Percentiles rank a stretch among this genome's conserved stretches.
Conservation (phyloP, 2,329 filamentous ascomycete genomes). For the Aaosphaeria pasadenensis region DNA sequence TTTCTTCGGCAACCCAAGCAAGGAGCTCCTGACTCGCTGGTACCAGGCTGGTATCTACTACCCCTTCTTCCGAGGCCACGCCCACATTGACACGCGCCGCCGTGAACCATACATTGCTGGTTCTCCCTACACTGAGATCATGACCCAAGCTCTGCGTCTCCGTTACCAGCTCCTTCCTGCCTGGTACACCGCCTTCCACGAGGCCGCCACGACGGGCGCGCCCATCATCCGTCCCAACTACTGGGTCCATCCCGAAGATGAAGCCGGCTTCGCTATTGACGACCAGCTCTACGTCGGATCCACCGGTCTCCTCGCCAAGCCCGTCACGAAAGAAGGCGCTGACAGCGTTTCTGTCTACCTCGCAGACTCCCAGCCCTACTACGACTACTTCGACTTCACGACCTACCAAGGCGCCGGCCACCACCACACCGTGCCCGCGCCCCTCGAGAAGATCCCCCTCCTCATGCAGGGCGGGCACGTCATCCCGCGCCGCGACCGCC, state of each 20-base stretch:
- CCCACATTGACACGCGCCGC: constrained; percentile 92
- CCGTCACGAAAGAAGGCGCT: constrained; percentile 75
- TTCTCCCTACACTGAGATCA: constrained; percentile 81
- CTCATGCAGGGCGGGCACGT: constrained; percentile 93
- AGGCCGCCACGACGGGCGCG: constrained; percentile 76
- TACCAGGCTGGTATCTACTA: constrained; percentile 97
- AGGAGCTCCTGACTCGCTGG: constrained; percentile 89
- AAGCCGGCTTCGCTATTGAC: constrained; percentile 82
- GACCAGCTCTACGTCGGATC: constrained; percentile 90
- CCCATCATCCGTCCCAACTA: constrained; percentile 91
- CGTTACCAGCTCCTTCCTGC: constrained; percentile 86
- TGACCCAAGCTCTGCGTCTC: constrained; percentile 81
- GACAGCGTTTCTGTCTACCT: constrained; percentile 77
- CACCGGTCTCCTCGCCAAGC: constrained; percentile 89
- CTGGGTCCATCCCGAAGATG: constrained; percentile 84
- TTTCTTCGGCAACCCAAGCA: constrained; percentile 95
- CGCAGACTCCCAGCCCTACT: constrained; percentile 85
- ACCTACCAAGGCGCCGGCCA: constrained; percentile 71
- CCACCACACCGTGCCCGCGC: constrained; percentile 68
- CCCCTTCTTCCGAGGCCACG: constrained; percentile 95
- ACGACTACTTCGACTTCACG: constrained; percentile 90
- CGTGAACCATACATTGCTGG: constrained; percentile 88
- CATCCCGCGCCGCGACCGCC: constrained; percentile 83
- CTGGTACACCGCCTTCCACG: constrained; percentile 97
- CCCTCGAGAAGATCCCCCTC: constrained; percentile 81